These are phyloP conservation scores for Klebsormidium nitens DNA, from an alignment of 139 green algal genomes.

Conservation along the genomic window DNA sequence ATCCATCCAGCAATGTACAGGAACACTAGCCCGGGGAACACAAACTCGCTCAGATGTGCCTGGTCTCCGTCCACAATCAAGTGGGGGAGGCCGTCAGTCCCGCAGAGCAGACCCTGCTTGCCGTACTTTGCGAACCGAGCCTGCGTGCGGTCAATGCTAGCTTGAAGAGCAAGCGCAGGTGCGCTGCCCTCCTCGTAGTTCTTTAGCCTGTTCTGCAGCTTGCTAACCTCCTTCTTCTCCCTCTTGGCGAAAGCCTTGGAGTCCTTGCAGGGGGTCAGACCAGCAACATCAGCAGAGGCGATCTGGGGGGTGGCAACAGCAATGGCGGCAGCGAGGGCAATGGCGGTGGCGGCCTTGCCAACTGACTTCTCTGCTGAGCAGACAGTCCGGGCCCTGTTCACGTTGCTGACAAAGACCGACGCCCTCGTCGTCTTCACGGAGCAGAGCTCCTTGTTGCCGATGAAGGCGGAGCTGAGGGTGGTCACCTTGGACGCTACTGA, in stretches of 20 bases:
- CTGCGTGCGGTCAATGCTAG: slow-evolving; percentile 91
- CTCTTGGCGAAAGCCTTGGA: slow-evolving; percentile 91
- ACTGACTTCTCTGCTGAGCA: slow-evolving; percentile 34
- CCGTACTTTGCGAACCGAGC: slow-evolving; percentile 89
- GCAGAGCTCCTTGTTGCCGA: too few species aligned
- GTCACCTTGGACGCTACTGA: too few species aligned
- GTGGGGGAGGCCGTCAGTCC: slow-evolving; percentile 92
- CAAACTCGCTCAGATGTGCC: slow-evolving; percentile 86
- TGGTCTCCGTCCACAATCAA: slow-evolving; percentile 96
- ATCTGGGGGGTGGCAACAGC: slow-evolving; percentile 33
- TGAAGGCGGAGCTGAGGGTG: too few species aligned
- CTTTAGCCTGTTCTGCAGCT: slow-evolving; percentile 75
- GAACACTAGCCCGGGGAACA: slow-evolving; percentile 79
- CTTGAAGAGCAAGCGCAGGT: slow-evolving; percentile 59
- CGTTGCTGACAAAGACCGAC: slow-evolving; percentile 23
- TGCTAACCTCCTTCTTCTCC: slow-evolving; percentile 91
- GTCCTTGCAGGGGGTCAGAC: slow-evolving; percentile 92
- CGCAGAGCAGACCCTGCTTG: slow-evolving; percentile 89
- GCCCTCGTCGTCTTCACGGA: slow-evolving; percentile 28
- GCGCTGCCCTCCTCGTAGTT: slow-evolving; percentile 34
- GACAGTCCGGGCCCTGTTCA: slow-evolving; percentile 19
- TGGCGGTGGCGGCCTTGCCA: slow-evolving; percentile 31
- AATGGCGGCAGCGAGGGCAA: slow-evolving; percentile 38
- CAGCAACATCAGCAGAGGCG: slow-evolving; percentile 80
- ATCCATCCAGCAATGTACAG: slow-evolving; percentile 97